phyloP scores from a whole-genome alignment of 2,329 filamentous ascomycete species.

The Cladosporium cucumerinum region DNA sequence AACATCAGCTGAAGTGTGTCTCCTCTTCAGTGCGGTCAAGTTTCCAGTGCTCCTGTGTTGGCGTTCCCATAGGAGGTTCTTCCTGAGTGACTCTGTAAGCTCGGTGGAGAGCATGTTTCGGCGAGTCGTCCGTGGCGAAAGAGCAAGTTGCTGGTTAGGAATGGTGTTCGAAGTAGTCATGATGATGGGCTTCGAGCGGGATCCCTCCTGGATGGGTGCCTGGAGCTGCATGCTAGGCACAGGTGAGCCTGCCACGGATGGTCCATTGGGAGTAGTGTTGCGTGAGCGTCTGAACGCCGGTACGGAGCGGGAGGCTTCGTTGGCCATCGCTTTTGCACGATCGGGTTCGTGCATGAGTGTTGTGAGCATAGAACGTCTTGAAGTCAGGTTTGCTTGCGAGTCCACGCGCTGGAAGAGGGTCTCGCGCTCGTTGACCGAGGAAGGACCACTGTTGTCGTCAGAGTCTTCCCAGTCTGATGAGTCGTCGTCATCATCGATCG shows the following conservation, averaged over 20 bases:
- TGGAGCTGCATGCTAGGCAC: slow-evolving; percentile 29
- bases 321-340: slow-evolving; percentile 66
- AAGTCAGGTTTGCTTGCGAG: slow-evolving; percentile 78
- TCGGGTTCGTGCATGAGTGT: slow-evolving; percentile 81
- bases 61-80: slow-evolving; percentile 90
- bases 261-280: slow-evolving; percentile 67
- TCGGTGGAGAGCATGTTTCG: slow-evolving; percentile 95
- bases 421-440: slow-evolving; percentile 65
- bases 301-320: slow-evolving; percentile 58
- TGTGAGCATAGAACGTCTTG: slow-evolving; percentile 83
- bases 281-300: slow-evolving; percentile 56
- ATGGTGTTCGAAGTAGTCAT: slow-evolving; percentile 61
- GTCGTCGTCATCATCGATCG: slow-evolving; percentile 59
- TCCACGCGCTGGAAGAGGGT: slow-evolving; percentile 86
- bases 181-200: slow-evolving; percentile 77
- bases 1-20: slow-evolving; percentile 87
- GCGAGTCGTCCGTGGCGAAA: slow-evolving; percentile 87
- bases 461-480: slow-evolving; percentile 56
- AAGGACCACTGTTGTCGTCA: slow-evolving; percentile 74
- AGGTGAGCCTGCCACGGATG: slow-evolving; percentile 58
- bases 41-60: slow-evolving; percentile 89
- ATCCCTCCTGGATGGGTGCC: slow-evolving; percentile 41
- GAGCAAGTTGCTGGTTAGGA: slow-evolving; percentile 53
- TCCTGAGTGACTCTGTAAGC: slow-evolving; percentile 85
- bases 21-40: slow-evolving; percentile 82